phyloP scores from a whole-genome alignment of 2,329 filamentous ascomycete species.

The Monosporascus sp. region DNA sequence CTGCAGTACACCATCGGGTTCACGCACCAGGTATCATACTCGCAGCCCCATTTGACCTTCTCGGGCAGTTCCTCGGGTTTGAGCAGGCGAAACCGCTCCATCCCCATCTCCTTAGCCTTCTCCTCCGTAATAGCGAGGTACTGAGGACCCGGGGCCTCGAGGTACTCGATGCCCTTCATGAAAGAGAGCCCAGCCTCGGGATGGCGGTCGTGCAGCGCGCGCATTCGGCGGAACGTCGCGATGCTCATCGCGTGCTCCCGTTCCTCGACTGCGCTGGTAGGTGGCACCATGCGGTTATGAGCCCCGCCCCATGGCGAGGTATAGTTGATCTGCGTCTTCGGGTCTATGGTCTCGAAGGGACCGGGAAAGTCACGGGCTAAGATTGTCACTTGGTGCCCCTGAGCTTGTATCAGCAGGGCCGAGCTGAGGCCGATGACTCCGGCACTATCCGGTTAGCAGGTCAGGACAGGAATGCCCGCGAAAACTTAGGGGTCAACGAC shows the following conservation, averaged over 20 bases:
- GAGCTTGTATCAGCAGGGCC: slow-evolving; percentile 40
- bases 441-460: slow-evolving; percentile 32
- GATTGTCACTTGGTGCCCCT: slow-evolving; percentile 36
- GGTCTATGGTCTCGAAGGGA: slow-evolving; percentile 40
- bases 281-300: slow-evolving; percentile 48
- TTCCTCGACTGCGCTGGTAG: slow-evolving; percentile 25
- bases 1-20: slow-evolving; percentile 50
- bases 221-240: slow-evolving; percentile 39
- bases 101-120: slow-evolving; percentile 25
- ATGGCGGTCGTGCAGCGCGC: slow-evolving; percentile 20
- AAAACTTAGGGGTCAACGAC: neutral
- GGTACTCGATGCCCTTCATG: slow-evolving; percentile 45
- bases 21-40: slow-evolving; percentile 51
- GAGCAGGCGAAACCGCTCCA: slow-evolving; percentile 35
- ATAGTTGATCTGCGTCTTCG: slow-evolving; percentile 40
- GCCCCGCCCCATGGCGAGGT: slow-evolving; percentile 55
- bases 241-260: slow-evolving; percentile 40
- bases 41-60: slow-evolving; percentile 39
- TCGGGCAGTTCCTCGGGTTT: slow-evolving; percentile 33
- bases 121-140: slow-evolving; percentile 33
- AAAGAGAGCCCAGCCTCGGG: slow-evolving; percentile 43
- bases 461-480: neutral
- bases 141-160: slow-evolving; percentile 38
- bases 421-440: slow-evolving; percentile 48
- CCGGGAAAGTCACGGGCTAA: slow-evolving; percentile 42